Percentiles rank a stretch among this genome's conserved stretches.
Evolutionary conservation across 768 basidiomycete species (phyloP).

Genomic region (Amylocystis lapponica): DNA sequence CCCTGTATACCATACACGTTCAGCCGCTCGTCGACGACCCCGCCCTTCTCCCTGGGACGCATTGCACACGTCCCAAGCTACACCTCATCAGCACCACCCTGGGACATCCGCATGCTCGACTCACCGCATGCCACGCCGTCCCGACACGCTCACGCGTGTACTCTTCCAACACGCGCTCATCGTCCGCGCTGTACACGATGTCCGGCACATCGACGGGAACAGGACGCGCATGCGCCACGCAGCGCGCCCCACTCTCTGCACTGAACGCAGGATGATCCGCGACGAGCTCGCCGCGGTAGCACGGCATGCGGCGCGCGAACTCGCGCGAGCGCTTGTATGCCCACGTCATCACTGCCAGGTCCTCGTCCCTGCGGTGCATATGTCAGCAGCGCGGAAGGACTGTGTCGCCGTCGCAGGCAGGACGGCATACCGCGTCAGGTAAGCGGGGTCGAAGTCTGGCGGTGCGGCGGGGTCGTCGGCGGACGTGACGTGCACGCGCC

Average conservation of each 20-base stretch:
- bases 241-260: conserved; percentile 22
- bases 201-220: conserved; percentile 22
- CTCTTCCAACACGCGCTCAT: conserved; percentile 29
- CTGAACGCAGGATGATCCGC: conserved; percentile 26
- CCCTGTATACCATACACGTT: conserved; percentile 56
- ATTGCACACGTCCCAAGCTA: conserved; percentile 65
- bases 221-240: conserved; percentile 14
- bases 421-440: conserved; percentile 38
- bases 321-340: conserved; percentile 53
- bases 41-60: conserved; percentile 51
- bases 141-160: conserved; percentile 20
- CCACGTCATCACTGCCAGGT: conserved; percentile 40
- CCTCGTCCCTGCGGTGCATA: too few relatives aligned
- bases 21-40: conserved; percentile 57
- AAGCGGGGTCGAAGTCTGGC: conserved; percentile 41
- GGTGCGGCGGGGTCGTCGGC: conserved; percentile 35
- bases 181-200: conserved; percentile 28
- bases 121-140: conserved; percentile 30
- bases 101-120: not conserved
- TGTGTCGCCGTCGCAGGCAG: too few relatives aligned
- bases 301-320: conserved; percentile 45
- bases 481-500: conserved; percentile 43
- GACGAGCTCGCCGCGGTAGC: conserved; percentile 30
- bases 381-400: not conserved
- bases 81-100: not conserved